A percentile compares a stretch with the other conserved stretches of the same genome.
Evolutionary conservation across 2,329 filamentous ascomycete species (phyloP).

Genomic region (Sporothrix brasiliensis): DNA sequence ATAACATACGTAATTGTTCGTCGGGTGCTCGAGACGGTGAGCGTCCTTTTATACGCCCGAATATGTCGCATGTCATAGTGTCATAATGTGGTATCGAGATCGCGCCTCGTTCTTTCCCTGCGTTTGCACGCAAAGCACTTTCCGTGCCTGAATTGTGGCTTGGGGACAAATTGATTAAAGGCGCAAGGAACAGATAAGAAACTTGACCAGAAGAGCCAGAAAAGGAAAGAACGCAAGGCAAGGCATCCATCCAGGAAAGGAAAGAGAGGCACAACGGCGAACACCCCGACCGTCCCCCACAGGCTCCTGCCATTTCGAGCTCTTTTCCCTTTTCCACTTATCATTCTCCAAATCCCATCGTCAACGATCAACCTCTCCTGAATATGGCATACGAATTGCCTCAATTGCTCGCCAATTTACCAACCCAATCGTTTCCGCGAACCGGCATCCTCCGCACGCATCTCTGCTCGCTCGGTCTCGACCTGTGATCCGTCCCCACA

Average conservation of each 20-base stretch:
- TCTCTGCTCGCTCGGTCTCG: slow-evolving; percentile 4
- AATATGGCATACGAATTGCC: slow-evolving; percentile 2
- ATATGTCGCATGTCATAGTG: slow-evolving; percentile 14
- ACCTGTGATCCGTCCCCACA: slow-evolving; percentile 19
- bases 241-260: background rate
- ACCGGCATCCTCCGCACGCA: background rate
- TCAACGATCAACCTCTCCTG: background rate
- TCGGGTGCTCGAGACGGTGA: background rate
- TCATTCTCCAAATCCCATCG: slow-evolving; percentile 13
- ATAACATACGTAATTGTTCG: too few relatives aligned
- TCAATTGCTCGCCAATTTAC: background rate
- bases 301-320: background rate
- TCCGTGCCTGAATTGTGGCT: background rate
- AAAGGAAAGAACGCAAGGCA: slow-evolving; percentile 9
- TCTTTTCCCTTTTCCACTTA: slow-evolving; percentile 12
- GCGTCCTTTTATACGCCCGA: background rate
- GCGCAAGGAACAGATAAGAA: background rate
- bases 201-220: background rate
- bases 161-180: background rate
- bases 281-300: background rate
- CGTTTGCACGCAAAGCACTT: background rate
- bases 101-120: slow-evolving; percentile 15
- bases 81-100: background rate
- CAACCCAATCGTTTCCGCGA: background rate
- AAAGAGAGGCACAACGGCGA: background rate